phyloP scores from a whole-genome alignment of 768 basidiomycete genomes.

The Tulasnella sp. region DNA sequence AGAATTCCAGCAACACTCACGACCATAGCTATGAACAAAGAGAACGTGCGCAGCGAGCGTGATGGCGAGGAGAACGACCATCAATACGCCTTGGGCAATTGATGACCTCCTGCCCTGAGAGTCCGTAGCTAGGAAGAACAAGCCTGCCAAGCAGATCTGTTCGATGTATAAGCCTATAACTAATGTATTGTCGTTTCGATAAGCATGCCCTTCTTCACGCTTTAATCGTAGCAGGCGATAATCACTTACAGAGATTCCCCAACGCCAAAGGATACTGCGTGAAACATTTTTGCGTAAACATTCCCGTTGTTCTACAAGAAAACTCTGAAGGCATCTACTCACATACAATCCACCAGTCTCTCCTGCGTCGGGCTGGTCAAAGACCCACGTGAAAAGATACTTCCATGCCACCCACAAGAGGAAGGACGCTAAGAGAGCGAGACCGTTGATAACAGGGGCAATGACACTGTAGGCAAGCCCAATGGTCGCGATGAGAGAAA shows the following conservation, averaged over 20 bases:
- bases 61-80: slow-evolving; percentile 56
- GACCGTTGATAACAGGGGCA: slow-evolving; percentile 61
- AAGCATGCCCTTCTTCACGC: not conserved
- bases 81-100: slow-evolving; percentile 48
- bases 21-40: slow-evolving; percentile 43
- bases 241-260: slow-evolving; percentile 41
- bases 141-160: slow-evolving; percentile 58
- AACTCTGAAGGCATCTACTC: not conserved
- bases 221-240: not conserved
- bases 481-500: slow-evolving; percentile 51
- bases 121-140: slow-evolving; percentile 59
- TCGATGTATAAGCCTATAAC: slow-evolving; percentile 70
- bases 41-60: slow-evolving; percentile 49
- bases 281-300: slow-evolving; percentile 27
- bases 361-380: slow-evolving; percentile 50
- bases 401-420: slow-evolving; percentile 62
- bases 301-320: not conserved
- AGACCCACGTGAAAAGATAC: slow-evolving; percentile 52
- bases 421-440: slow-evolving; percentile 57
- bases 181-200: slow-evolving; percentile 40
- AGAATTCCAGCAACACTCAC: slow-evolving; percentile 37
- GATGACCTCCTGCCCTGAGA: slow-evolving; percentile 39
- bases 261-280: slow-evolving; percentile 45
- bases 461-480: slow-evolving; percentile 57
- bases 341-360: slow-evolving; percentile 45